Evolutionary conservation across 192 early-diverging fungal species (phyloP).

Genomic region (Gigaspora rosea): DNA sequence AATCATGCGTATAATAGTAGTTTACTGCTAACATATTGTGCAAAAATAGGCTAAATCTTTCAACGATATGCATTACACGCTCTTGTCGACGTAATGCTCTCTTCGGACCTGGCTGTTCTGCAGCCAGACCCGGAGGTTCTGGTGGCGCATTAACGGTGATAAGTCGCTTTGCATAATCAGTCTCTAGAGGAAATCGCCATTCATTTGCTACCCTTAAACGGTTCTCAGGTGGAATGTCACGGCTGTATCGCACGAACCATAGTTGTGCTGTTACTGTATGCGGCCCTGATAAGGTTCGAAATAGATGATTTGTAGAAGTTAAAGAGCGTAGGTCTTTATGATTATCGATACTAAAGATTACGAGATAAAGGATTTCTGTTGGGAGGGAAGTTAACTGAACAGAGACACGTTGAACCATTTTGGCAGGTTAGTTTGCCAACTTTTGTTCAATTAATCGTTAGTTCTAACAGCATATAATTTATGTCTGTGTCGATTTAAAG

Average conservation of each 20-base stretch:
- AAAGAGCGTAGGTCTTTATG: conserved; percentile 31
- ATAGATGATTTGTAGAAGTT: conserved; percentile 17
- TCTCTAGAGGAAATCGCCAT: conserved; percentile 27
- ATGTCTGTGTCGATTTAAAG: not conserved
- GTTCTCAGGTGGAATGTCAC: conserved; percentile 17
- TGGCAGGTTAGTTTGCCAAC: not conserved
- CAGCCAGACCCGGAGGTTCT: conserved; percentile 9
- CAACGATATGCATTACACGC: conserved; percentile 27
- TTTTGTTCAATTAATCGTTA: not conserved
- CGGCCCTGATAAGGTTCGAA: conserved; percentile 26
- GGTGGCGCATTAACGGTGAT: conserved; percentile 21
- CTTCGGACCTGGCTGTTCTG: conserved; percentile 21
- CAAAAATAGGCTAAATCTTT: conserved; percentile 26
- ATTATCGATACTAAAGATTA: conserved; percentile 31
- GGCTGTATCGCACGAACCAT: conserved; percentile 25
- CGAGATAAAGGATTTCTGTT: conserved; percentile 30
- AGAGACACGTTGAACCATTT: not conserved
- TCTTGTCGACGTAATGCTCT: conserved; percentile 19
- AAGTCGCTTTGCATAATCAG: conserved; percentile 14
- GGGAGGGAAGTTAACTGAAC: conserved; percentile 22
- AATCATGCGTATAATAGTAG: conserved; percentile 31
- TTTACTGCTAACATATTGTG: conserved; percentile 33
- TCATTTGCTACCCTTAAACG: conserved; percentile 22
- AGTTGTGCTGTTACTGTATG: conserved; percentile 30
- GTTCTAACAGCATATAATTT: not conserved